phyloP scores from a whole-genome alignment of 2,329 filamentous ascomycete species.

The Pyrenochaeta sp. region DNA sequence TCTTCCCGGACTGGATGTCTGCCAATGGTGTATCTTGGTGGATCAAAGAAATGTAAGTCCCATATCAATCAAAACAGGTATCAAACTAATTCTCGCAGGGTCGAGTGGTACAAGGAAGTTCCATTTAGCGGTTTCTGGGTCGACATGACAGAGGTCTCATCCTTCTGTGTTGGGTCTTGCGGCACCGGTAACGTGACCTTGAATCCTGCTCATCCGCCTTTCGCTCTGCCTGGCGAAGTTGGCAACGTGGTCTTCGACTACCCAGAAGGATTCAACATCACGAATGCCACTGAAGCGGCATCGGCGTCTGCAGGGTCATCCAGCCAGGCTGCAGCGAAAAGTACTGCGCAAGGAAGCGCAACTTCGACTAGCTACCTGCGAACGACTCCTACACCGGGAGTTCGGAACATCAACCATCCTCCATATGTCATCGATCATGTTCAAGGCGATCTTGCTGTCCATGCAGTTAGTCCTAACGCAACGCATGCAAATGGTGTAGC shows the following conservation, averaged over 20 bases:
- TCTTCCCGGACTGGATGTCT: slow-evolving; percentile 69
- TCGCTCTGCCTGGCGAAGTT: slow-evolving; percentile 70
- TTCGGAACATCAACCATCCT: slow-evolving; percentile 74
- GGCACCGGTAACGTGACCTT: slow-evolving; percentile 70
- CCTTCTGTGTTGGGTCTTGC: slow-evolving; percentile 76
- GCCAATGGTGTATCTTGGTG: slow-evolving; percentile 68
- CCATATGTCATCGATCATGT: slow-evolving; percentile 80
- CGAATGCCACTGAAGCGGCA: slow-evolving; percentile 73
- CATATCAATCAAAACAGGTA: not conserved
- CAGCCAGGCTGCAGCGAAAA: slow-evolving; percentile 57
- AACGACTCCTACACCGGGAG: slow-evolving; percentile 68
- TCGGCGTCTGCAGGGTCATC: slow-evolving; percentile 64
- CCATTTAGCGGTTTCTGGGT: slow-evolving; percentile 66
- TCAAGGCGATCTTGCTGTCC: slow-evolving; percentile 74
- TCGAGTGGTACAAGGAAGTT: slow-evolving; percentile 61
- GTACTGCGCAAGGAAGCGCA: slow-evolving; percentile 34
- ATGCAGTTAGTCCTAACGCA: slow-evolving; percentile 79
- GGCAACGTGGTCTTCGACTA: slow-evolving; percentile 68
- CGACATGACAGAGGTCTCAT: slow-evolving; percentile 69
- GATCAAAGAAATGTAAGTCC: slow-evolving; percentile 60
- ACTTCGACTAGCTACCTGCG: slow-evolving; percentile 59
- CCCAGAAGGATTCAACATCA: slow-evolving; percentile 74
- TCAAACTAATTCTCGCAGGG: slow-evolving; percentile 19
- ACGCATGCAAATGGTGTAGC: slow-evolving; percentile 75
- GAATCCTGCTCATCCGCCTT: slow-evolving; percentile 74